Conservation (phyloP, 352 stramenopile genomes). For the Pythium chondricola region DNA sequence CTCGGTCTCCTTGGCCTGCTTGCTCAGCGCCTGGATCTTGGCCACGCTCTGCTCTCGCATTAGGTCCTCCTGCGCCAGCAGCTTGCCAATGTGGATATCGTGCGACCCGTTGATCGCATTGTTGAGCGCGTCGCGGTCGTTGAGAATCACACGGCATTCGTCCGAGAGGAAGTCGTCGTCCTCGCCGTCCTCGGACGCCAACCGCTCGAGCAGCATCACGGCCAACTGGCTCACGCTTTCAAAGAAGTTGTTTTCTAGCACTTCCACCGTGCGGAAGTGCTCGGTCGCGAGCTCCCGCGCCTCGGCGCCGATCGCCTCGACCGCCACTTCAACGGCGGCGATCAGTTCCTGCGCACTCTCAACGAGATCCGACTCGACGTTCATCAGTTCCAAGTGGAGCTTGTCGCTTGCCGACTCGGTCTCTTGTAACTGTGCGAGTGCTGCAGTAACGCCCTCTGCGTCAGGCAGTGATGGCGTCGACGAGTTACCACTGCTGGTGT, state of each 20-base stretch:
- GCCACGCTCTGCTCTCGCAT: slow-evolving; percentile 76
- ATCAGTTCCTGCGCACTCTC: slow-evolving; percentile 70
- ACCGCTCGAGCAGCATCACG: slow-evolving; percentile 64
- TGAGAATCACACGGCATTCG: slow-evolving; percentile 73
- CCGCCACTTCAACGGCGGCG: slow-evolving; percentile 46
- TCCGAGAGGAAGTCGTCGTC: slow-evolving; percentile 76
- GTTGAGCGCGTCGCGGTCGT: slow-evolving; percentile 77
- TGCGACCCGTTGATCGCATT: slow-evolving; percentile 88
- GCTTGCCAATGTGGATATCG: slow-evolving; percentile 89
- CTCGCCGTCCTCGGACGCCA: slow-evolving; percentile 70
- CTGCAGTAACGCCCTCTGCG: slow-evolving; percentile 18
- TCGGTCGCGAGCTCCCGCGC: slow-evolving; percentile 61
- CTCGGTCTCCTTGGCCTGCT: slow-evolving; percentile 52
- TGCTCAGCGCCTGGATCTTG: slow-evolving; percentile 63
- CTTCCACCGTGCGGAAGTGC: slow-evolving; percentile 87
- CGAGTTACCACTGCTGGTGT: slow-evolving; percentile 18
- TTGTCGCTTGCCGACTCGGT: slow-evolving; percentile 80
- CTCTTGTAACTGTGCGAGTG: slow-evolving; percentile 76
- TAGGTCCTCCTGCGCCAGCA: slow-evolving; percentile 80
- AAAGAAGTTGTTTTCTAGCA: slow-evolving; percentile 90
- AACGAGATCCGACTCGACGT: slow-evolving; percentile 83
- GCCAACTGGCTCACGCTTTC: slow-evolving; percentile 79
- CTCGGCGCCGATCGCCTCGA: slow-evolving; percentile 58
- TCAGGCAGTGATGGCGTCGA: not conserved
- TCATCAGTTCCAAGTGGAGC: slow-evolving; percentile 84